Conservation (phyloP, 108 stramenopile species). For the Cyclotella kingstonii region DNA sequence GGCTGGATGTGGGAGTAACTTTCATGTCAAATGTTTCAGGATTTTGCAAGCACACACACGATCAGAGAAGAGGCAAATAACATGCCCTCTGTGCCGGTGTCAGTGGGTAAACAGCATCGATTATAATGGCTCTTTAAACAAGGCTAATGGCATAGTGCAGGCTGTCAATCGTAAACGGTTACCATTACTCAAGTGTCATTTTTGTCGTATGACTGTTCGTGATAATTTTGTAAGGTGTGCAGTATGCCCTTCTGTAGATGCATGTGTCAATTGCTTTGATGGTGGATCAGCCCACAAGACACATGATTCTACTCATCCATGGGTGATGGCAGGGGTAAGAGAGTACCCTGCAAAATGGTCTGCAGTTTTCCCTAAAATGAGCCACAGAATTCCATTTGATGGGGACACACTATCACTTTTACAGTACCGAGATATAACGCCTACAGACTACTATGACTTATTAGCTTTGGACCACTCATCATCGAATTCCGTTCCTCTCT, state of each 20-base stretch:
- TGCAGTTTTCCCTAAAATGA: not conserved
- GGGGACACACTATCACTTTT: not conserved
- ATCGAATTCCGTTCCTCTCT: not conserved
- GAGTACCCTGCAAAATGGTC: slow-evolving; percentile 15
- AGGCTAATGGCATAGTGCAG: not conserved
- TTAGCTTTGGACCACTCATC: slow-evolving; percentile 6
- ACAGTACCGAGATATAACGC: slow-evolving; percentile 2
- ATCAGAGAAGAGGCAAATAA: slow-evolving; percentile 1
- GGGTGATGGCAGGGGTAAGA: not conserved
- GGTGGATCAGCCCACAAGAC: not conserved
- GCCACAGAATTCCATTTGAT: not conserved
- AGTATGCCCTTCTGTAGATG: slow-evolving; percentile 8
- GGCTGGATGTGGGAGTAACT: slow-evolving; percentile 1
- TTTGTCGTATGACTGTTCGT: not conserved
- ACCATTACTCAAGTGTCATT: not conserved
- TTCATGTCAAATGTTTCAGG: slow-evolving; percentile 3
- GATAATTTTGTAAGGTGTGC: slow-evolving; percentile 5
- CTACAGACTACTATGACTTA: slow-evolving; percentile 4
- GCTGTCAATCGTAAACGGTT: not conserved
- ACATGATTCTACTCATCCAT: slow-evolving; percentile 14
- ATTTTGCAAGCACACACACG: not conserved
- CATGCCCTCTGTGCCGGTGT: slow-evolving; percentile 6
- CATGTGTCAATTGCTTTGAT: slow-evolving; percentile 8
- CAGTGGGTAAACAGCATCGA: not conserved
- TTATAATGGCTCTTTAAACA: not conserved